Evolutionary conservation across 768 basidiomycete genomes (phyloP).

Genomic region (Leccinum olivaceopallidum): DNA sequence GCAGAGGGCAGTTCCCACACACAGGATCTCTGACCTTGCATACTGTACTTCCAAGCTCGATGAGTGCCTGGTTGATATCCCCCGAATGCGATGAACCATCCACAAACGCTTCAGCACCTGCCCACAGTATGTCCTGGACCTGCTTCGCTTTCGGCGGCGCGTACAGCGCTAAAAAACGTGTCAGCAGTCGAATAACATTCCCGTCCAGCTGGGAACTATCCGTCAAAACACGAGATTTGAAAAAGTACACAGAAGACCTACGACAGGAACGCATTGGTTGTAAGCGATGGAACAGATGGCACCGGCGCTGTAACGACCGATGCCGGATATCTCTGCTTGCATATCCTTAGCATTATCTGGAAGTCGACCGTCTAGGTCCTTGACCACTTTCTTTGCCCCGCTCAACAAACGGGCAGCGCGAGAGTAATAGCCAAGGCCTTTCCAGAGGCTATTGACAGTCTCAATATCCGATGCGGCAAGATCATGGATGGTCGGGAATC

Average conservation of each 20-base stretch:
- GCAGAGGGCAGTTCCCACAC: slow-evolving; percentile 77
- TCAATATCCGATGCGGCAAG: no score
- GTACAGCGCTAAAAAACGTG: slow-evolving; percentile 80
- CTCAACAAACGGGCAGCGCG: no score
- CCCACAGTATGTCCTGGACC: slow-evolving; percentile 83
- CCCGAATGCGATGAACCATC: slow-evolving; percentile 52
- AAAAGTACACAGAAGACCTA: slow-evolving; percentile 42
- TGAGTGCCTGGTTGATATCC: slow-evolving; percentile 90
- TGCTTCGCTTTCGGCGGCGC: slow-evolving; percentile 78
- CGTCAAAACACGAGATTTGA: no score
- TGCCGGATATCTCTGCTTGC: no score
- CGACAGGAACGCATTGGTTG: slow-evolving; percentile 79
- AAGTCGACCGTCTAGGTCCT: no score
- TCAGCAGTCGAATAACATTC: slow-evolving; percentile 82
- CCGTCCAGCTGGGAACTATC: slow-evolving; percentile 68
- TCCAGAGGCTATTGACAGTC: no score
- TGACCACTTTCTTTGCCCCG: no score
- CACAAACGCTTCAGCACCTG: slow-evolving; percentile 71
- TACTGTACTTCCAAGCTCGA: slow-evolving; percentile 92
- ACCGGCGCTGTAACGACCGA: slow-evolving; percentile 57
- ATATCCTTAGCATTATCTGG: no score
- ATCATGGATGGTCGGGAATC: no score
- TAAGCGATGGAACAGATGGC: slow-evolving; percentile 90
- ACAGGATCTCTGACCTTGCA: slow-evolving; percentile 84
- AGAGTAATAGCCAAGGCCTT: no score